A percentile compares a stretch with the other conserved stretches of the same genome.
Conservation (phyloP, 2,329 filamentous ascomycete genomes). For the Microcyclospora pomicola region DNA sequence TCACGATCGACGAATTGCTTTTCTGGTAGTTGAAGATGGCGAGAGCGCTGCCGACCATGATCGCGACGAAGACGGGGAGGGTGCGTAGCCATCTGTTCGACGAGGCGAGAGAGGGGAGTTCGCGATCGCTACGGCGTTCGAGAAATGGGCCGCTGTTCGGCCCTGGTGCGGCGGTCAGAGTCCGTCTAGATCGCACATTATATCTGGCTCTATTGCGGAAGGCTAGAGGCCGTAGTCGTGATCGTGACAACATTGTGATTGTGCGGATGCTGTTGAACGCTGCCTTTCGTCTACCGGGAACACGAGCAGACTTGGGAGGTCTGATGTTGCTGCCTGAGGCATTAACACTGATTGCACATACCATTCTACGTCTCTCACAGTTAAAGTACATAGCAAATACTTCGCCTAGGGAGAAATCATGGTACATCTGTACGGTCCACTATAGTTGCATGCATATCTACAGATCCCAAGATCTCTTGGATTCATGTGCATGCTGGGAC, state of each 20-base stretch:
- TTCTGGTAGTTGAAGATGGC: conserved; percentile 99
- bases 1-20: conserved; percentile 63
- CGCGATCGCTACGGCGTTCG: conserved; percentile 39
- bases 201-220: conserved; percentile 4
- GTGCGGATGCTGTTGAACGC: too few relatives aligned
- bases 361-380: too few relatives aligned
- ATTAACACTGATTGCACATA: too few relatives aligned
- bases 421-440: too few relatives aligned
- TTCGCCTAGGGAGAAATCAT: too few relatives aligned
- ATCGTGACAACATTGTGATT: conserved; percentile 14
- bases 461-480: too few relatives aligned
- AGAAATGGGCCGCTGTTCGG: conserved; percentile 38
- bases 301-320: too few relatives aligned
- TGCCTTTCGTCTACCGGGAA: too few relatives aligned
- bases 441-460: too few relatives aligned
- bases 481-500: too few relatives aligned
- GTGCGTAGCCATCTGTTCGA: conserved; percentile 38
- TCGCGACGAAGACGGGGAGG: conserved; percentile 63
- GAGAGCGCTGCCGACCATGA: conserved; percentile 57
- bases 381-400: too few relatives aligned
- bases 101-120: conserved; percentile 31
- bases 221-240: conserved; percentile 7
- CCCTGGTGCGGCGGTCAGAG: conserved; percentile 36
- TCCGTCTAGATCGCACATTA: conserved; percentile 20
- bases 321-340: too few relatives aligned